A percentile compares a stretch with the other conserved stretches of the same genome.
These are phyloP conservation scores for Euphorbia tirucalli DNA, from an alignment of 345 rosid genomes.

Conservation along the genomic window DNA sequence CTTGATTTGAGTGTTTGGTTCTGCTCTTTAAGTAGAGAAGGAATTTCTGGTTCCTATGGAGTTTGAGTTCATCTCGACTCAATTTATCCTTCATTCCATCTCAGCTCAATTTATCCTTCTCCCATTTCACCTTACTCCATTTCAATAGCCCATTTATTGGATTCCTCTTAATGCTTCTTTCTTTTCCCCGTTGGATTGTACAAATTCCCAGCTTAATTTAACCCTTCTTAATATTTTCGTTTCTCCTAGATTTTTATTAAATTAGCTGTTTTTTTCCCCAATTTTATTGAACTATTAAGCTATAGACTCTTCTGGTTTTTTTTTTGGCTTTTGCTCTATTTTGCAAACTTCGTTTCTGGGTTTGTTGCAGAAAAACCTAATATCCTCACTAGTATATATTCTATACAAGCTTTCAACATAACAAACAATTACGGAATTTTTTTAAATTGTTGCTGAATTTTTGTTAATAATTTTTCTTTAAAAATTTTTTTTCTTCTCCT, in stretches of 20 bases:
- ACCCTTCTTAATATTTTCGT: constrained; percentile 31
- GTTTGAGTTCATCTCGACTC: no score
- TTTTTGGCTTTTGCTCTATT: constrained; percentile 38
- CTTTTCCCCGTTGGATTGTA: constrained; percentile 57
- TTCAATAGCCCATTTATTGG: constrained; percentile 59
- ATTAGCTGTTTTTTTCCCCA: constrained; percentile 16
- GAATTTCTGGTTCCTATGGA: no score
- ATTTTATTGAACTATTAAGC: constrained; percentile 20
- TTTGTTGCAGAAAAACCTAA: constrained; percentile 36
- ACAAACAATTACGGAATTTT: constrained; percentile 12
- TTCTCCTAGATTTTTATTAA: constrained; percentile 27
- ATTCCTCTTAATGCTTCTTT: constrained; percentile 51
- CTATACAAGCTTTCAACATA: constrained; percentile 36
- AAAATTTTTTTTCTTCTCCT: not conserved
- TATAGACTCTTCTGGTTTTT: constrained; percentile 34
- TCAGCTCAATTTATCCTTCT: constrained; percentile 16
- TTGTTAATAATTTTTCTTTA: constrained; percentile 17
- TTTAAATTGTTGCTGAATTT: constrained; percentile 14
- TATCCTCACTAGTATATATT: constrained; percentile 26
- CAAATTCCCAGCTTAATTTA: constrained; percentile 48
- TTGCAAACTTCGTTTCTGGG: constrained; percentile 39
- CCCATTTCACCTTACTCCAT: constrained; percentile 37
- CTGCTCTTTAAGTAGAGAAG: no score
- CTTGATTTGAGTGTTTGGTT: no score
- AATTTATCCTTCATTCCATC: constrained; percentile 11